phyloP scores from a whole-genome alignment of 202 grass and related monocot species.

The Hordeum pubiflorum region DNA sequence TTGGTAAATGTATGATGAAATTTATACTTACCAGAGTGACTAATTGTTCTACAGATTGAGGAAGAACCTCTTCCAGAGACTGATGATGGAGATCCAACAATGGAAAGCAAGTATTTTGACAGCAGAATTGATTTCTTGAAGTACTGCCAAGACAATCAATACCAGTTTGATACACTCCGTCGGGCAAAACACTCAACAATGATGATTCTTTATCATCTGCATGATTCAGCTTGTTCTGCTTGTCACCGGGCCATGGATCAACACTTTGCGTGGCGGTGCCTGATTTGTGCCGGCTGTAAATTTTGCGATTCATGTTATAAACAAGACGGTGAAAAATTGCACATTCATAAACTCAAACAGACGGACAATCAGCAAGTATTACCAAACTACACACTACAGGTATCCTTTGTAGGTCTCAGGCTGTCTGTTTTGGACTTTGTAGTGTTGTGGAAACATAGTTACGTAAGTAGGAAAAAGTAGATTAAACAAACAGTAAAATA shows the following conservation, averaged over 20 bases:
- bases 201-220: conserved; percentile 92
- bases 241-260: conserved; percentile 53
- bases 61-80: conserved; percentile 46
- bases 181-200: conserved; percentile 89
- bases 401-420: not conserved
- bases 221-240: conserved; percentile 45
- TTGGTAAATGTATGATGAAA: conserved; percentile 14
- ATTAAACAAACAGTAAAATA: not conserved
- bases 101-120: conserved; percentile 80
- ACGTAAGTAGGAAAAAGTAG: not conserved
- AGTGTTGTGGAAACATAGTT: not conserved
- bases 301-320: conserved; percentile 66
- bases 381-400: conserved; percentile 30
- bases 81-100: conserved; percentile 54
- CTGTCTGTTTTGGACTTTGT: not conserved
- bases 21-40: conserved; percentile 13
- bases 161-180: conserved; percentile 90
- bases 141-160: conserved; percentile 71
- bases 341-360: conserved; percentile 54
- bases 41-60: conserved; percentile 40
- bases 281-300: conserved; percentile 44
- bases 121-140: conserved; percentile 67
- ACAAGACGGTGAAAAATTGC: conserved; percentile 38
- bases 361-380: not conserved
- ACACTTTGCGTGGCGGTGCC: conserved; percentile 54